Evolutionary conservation across 805 yeast species (phyloP), one percentile per base, ranked within the genome.

Genomic region (Pichia californica): DNA sequence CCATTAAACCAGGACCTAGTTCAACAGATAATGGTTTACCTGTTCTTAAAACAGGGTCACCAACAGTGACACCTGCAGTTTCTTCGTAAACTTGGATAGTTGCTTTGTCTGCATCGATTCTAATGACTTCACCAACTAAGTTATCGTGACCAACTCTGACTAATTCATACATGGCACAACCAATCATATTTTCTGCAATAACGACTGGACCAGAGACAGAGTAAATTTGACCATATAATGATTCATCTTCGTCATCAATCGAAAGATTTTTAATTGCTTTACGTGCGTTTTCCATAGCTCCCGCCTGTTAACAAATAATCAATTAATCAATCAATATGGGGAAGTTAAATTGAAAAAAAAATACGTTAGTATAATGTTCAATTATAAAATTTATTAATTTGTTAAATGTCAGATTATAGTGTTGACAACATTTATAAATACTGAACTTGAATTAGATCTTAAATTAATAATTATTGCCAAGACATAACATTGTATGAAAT

Each of bases 1-100:
- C 99, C 96, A 93, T 89, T 59, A 93, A 77, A 66, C 99, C 99
- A 26, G 99, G 99, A 62, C 99, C 99, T 63, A 93, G 74, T 70
- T 93, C 99, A 43, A 93, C 99, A 41, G 97, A 88, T 56, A 93
- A 74, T n/a, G 99, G 99, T 68, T 93, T 88, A 52, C 99, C 99
- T 7, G 99, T 93, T 73, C 99, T 83, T 59, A 87, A 71, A 42
- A 93, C 99, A 3, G 99, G 99, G 65, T 93, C 99, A 59, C 99
- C 99, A 37, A 93, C 98, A 36, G 97, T 91, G 46, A 93, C 93
- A 71, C 99, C 99, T 1, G 98, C 95, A 36, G 99, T 93, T 69
- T 93, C 99, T 73, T 93, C 99, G 67, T 93, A 93, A 45, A 93
- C 99, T 76, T 93, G 99, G 58, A 93, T 88, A 38, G 99, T 93